Conservation (phyloP, 2,329 filamentous ascomycete species). For the Myotisia sp. region DNA sequence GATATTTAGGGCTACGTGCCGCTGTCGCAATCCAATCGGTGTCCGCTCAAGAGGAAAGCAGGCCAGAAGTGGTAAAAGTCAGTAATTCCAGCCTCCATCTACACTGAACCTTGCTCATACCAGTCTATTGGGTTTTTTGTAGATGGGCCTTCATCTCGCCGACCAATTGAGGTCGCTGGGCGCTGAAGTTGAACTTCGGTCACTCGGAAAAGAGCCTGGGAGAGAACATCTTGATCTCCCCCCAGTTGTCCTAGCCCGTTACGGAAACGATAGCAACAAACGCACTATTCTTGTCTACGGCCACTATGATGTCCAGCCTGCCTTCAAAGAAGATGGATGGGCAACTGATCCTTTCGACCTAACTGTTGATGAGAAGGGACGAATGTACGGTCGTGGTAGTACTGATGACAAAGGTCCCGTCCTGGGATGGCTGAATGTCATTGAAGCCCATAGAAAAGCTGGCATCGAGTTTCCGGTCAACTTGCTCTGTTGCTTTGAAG, state of each 20-base stretch:
- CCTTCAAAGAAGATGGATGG: constrained; percentile 87
- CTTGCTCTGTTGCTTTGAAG: constrained; percentile 97
- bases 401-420: constrained; percentile 98
- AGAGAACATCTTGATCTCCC: constrained; percentile 83
- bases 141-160: constrained; percentile 87
- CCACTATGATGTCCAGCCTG: constrained; percentile 97
- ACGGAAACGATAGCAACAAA: constrained; percentile 85
- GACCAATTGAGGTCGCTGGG: constrained; percentile 70
- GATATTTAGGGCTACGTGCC: constrained; percentile 48
- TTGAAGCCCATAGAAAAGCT: constrained; percentile 92
- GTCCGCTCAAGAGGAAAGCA: constrained; percentile 76
- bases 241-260: constrained; percentile 80
- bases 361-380: constrained; percentile 71
- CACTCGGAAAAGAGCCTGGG: constrained; percentile 80
- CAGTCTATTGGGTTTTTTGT: too few species aligned
- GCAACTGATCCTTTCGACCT: constrained; percentile 86
- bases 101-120: too few species aligned
- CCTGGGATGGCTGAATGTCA: constrained; percentile 92
- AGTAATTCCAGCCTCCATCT: too few species aligned
- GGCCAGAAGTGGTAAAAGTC: constrained; percentile 76
- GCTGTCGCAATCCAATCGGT: constrained; percentile 94
- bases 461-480: constrained; percentile 93
- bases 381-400: constrained; percentile 90
- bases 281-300: constrained; percentile 92
- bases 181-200: constrained; percentile 72